Conservation (phyloP, 2,329 filamentous ascomycete genomes). For the Beauveria medogensis region DNA sequence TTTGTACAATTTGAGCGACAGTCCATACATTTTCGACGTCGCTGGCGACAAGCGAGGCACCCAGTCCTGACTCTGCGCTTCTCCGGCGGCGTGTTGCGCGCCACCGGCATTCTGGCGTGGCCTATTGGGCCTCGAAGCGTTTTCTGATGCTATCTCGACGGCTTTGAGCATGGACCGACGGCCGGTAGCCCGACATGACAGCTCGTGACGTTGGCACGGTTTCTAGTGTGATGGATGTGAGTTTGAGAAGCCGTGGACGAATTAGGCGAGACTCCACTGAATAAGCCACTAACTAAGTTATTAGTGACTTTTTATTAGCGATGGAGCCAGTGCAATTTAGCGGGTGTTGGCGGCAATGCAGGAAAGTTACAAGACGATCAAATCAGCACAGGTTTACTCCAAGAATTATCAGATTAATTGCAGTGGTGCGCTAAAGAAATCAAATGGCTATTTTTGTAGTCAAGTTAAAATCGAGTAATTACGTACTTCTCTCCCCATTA, state of each 20-base stretch:
- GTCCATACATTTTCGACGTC: slow-evolving; percentile 15
- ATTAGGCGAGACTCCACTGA: not conserved
- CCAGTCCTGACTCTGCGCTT: slow-evolving; percentile 17
- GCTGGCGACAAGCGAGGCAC: slow-evolving; percentile 15
- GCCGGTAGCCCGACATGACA: not conserved
- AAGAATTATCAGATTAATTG: too few relatives aligned
- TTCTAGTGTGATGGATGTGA: not conserved
- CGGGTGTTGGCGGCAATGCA: not conserved
- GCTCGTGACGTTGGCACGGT: not conserved
- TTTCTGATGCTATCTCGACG: too few relatives aligned
- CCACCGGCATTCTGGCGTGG: slow-evolving; percentile 12
- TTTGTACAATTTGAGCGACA: too few relatives aligned
- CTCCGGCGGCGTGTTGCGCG: slow-evolving; percentile 14
- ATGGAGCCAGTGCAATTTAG: not conserved
- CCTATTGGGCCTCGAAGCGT: too few relatives aligned
- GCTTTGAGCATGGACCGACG: too few relatives aligned
- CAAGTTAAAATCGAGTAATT: fast-evolving
- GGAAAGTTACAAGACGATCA: too few relatives aligned
- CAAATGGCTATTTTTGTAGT: too few relatives aligned
- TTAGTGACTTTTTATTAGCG: too few relatives aligned
- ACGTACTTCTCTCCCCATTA: not conserved
- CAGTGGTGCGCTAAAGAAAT: too few relatives aligned
- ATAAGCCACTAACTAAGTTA: not conserved
- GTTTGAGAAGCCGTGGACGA: not conserved
- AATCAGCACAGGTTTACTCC: too few relatives aligned